A percentile compares a stretch with the other conserved stretches of the same genome.
Evolutionary conservation across 495 filamentous ascomycete genomes (phyloP).

Genomic region (Rusavskia elegans): DNA sequence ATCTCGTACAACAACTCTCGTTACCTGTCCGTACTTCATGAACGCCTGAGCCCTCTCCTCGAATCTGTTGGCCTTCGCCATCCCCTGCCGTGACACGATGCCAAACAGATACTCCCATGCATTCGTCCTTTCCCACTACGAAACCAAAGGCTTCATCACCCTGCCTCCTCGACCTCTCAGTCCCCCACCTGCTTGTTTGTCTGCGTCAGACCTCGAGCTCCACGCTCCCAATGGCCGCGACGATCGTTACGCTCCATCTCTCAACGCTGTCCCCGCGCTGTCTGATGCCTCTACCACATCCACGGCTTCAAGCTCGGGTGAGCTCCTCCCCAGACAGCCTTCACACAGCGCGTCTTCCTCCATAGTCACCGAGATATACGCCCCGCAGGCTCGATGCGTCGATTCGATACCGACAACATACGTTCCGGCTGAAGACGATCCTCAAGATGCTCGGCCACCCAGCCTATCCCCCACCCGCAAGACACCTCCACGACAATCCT

Average conservation of each 20-base stretch:
- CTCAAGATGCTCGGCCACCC: neutral
- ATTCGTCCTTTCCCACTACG: slow-evolving; percentile 11
- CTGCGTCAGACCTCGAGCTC: too few species aligned
- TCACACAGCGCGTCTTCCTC: neutral
- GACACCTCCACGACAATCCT: too few species aligned
- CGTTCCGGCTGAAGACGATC: neutral
- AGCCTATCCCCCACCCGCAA: neutral
- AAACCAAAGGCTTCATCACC: slow-evolving; percentile 5
- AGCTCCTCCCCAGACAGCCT: neutral
- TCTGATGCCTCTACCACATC: neutral
- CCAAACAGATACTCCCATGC: slow-evolving; percentile 14
- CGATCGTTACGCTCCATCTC: neutral
- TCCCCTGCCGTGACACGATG: slow-evolving; percentile 3
- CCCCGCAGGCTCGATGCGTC: slow-evolving; percentile 18
- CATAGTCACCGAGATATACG: slow-evolving; percentile 8
- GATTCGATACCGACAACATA: slow-evolving; percentile 1
- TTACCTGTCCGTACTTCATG: neutral
- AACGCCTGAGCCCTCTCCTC: neutral
- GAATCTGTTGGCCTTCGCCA: neutral
- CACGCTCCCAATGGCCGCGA: neutral
- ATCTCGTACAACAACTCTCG: neutral
- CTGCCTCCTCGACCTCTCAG: neutral
- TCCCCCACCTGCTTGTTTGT: neutral
- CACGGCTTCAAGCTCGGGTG: neutral
- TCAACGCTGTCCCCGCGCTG: neutral